Base-by-base conservation (phyloP, 2,329 filamentous ascomycete species). In the Alternaria sp. region DNA sequence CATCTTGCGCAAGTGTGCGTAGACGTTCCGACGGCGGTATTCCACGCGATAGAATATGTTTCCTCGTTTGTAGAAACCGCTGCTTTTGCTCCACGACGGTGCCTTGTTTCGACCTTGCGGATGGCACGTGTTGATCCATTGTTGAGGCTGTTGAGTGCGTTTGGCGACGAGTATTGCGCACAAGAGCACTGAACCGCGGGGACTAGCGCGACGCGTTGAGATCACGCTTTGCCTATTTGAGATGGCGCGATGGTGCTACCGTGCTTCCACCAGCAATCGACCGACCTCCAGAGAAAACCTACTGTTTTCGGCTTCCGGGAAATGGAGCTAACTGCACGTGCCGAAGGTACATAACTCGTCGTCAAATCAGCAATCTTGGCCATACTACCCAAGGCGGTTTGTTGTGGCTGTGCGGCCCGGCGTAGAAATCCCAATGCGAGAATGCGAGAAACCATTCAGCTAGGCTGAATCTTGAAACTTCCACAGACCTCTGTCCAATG, bases 41-140 rank as follows among this genome's bases (percentile, higher is more conserved):
- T 12, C 85, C 83, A 66, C 87, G 86, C 0, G 88, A 86, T 48
- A 92, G 84, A 32, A 87, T 81, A 11, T 87, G 86, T 54, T 87
- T 89, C 71, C 91, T 89, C 6, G 83, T 78, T 44, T 82, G 81
- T 36, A 92, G 81, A 75, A 92, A 92, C 61, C 82, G 73, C 51
- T 87, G 85, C 74, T 92, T 92, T 54, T 89, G 81, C 24, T 86
- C 81, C 47, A 88, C 76, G 46, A 87, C 80, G 1, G 84, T 85
- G 18, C 59, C 54, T 62, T 75, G 73, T 14, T 63, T 70, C 3
- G 70, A 73, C 55, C 67, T 69, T 11, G 42, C 47, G 20, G 51
- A 24, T 26, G 38, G 24, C 6, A 49, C 42, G 53, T 51, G 61
- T 54, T 34, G 51, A n/a, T 63, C 49, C 58, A 61, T 61, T 53